Evolutionary conservation across 805 yeast species (phyloP).

Genomic region (Candida sphagnicola): DNA sequence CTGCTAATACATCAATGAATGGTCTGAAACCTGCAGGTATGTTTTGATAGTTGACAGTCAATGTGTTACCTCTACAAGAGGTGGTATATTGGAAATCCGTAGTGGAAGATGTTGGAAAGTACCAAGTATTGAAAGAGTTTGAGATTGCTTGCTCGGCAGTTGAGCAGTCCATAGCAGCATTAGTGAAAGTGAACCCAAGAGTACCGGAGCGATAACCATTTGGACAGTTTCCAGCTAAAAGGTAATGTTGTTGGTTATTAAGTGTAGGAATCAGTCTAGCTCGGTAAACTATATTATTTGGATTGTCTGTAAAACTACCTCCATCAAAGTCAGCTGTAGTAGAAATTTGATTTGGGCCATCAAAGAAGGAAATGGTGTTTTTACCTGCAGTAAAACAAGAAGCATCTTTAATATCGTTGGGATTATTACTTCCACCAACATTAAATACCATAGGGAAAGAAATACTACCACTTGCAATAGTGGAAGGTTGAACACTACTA

Average conservation of each 20-base stretch:
- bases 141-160: constrained; percentile 13
- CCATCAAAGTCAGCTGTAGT: neutral
- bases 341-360: neutral
- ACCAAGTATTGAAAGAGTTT: constrained; percentile 16
- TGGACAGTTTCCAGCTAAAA: constrained; percentile 9
- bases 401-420: neutral
- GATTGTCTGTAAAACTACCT: constrained; percentile 1
- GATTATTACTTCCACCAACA: neutral
- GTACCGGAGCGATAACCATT: constrained; percentile 13
- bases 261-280: constrained; percentile 11
- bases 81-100: constrained; percentile 4
- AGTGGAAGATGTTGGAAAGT: constrained; percentile 9
- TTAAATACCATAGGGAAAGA: neutral
- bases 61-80: constrained; percentile 9
- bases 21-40: constrained; percentile 23
- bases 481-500: constrained; percentile 7
- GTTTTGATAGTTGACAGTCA: constrained; percentile 9
- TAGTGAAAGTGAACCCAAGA: constrained; percentile 9
- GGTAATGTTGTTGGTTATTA: constrained; percentile 9
- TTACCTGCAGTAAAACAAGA: neutral
- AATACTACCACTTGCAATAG: constrained; percentile 7
- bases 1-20: constrained; percentile 9
- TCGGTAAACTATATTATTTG: neutral
- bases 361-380: neutral
- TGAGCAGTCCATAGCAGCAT: constrained; percentile 13